Conservation (phyloP, 768 basidiomycete species). For the Termitomyces sp. region DNA sequence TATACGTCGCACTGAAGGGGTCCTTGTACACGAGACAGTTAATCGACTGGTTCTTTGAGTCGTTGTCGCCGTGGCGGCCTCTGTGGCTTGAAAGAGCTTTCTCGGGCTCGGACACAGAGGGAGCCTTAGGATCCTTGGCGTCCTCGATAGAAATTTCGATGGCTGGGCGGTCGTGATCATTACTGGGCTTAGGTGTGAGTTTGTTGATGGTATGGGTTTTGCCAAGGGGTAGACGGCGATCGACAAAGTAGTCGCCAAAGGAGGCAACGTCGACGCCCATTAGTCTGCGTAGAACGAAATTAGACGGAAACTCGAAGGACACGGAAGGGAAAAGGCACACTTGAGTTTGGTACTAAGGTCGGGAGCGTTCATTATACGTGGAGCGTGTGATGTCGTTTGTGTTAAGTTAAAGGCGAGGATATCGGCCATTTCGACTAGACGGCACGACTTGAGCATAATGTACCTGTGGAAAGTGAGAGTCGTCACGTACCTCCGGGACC, state of each 20-base stretch:
- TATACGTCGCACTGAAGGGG: constrained; percentile 67
- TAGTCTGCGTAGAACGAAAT: constrained; percentile 9
- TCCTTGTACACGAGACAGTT: constrained; percentile 66
- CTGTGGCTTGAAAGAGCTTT: constrained; percentile 1
- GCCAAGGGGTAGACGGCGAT: constrained; percentile 24
- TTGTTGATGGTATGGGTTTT: neutral
- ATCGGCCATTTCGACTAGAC: constrained; percentile 60
- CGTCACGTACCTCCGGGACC: constrained; percentile 47
- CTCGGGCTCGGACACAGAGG: neutral
- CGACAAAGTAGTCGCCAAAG: constrained; percentile 72
- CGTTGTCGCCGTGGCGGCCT: constrained; percentile 5
- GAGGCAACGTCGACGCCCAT: constrained; percentile 50
- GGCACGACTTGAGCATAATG: constrained; percentile 18
- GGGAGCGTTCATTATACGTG: constrained; percentile 45
- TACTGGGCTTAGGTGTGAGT: neutral
- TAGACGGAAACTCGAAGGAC: neutral
- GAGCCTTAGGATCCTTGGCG: neutral
- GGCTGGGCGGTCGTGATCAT: neutral
- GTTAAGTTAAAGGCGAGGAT: constrained; percentile 71
- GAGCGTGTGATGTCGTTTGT: constrained; percentile 33
- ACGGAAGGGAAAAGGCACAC: neutral
- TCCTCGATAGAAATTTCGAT: constrained; percentile 5
- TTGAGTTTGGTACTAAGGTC: constrained; percentile 71
- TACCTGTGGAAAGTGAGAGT: neutral
- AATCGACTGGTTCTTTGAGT: constrained; percentile 29